Base-by-base conservation (phyloP, 768 basidiomycete species). In the Russula virescens region DNA sequence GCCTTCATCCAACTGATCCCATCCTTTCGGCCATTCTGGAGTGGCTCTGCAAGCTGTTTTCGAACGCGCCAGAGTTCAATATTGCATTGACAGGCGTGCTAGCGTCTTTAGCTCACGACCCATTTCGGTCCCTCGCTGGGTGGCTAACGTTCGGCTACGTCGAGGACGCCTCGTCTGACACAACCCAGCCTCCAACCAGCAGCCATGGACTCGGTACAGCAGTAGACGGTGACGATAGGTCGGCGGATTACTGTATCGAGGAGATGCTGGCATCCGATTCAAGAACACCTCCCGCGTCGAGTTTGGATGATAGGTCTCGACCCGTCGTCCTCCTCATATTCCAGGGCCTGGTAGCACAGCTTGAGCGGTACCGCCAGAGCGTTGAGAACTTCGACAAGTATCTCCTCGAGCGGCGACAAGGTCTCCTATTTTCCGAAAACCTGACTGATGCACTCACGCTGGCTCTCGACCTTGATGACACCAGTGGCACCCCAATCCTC, bases 401-500 rank as follows among this genome's bases (percentile, higher is more conserved):
- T 69, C 82, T 98, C 3, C 73, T 84, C 2, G 92, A 98, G 74
- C 83, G 96, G 40, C 82, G 96, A 19, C 89, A 88, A 70, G 95
- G 94, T 2, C 79, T 98, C 10, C 75, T 96, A 19, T 97, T 96
- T 73, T 88, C 89, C 4, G 94, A 97, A 75, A 94, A 94, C 71
- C 76, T 97, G 40, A 89, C 86, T 8, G 96, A 98, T 69, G 95
- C 95, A 4, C 77, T 98, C 61, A 88, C 81, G 49, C 76, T 93
- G 50, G 81, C 79, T 16, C 76, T 94, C 58, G 88, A 94, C 61
- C 73, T 89, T 25, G 76, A 79, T 2, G 78, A 83, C 56, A 72
- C 78, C 14, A 72, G 63, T 25, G 55, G 64, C 54, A 53, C 55
- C 23, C 60, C 55, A n/a, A 53, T 65, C 18, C 65, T 62, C 66